Conservation (phyloP, 2,329 filamentous ascomycete genomes). For the Arthrobotrys musiformis region DNA sequence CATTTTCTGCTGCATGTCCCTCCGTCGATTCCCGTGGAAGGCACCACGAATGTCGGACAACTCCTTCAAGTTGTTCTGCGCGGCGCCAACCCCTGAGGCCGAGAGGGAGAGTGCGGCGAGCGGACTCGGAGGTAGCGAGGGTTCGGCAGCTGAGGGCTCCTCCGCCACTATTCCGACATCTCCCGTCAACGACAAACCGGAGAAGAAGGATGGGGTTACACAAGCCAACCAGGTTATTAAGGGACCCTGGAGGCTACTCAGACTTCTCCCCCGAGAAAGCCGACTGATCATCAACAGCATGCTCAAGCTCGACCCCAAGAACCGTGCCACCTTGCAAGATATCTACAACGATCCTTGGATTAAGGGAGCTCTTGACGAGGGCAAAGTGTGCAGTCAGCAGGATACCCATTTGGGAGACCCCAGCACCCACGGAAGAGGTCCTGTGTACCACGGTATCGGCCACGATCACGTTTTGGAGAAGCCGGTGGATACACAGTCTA, state of each 20-base stretch:
- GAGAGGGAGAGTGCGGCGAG: constrained; percentile 53
- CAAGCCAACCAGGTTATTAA: constrained; percentile 70
- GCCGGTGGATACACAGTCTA: constrained; percentile 85
- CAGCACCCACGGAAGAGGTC: constrained; percentile 65
- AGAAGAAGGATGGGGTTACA: constrained; percentile 60
- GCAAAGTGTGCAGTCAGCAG: constrained; percentile 78
- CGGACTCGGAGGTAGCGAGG: constrained; percentile 29
- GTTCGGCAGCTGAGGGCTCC: constrained; percentile 28
- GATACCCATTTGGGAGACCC: constrained; percentile 62
- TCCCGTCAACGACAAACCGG: background rate
- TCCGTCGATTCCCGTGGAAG: constrained; percentile 97
- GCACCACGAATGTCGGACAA: constrained; percentile 90
- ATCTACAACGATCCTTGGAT: constrained; percentile 91
- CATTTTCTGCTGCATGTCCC: constrained; percentile 98
- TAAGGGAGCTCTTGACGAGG: constrained; percentile 72
- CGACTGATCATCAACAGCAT: constrained; percentile 90
- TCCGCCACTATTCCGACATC: constrained; percentile 40
- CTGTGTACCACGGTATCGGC: constrained; percentile 76
- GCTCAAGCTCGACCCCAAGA: constrained; percentile 86
- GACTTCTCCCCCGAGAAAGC: constrained; percentile 87
- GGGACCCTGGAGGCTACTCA: constrained; percentile 88
- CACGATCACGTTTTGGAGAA: constrained; percentile 89
- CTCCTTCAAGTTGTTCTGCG: constrained; percentile 89
- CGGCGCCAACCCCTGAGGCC: constrained; percentile 53
- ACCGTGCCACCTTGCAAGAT: constrained; percentile 84